Conservation (phyloP, 2,329 filamentous ascomycete genomes). For the Aspergillus pseudoglaucus region DNA sequence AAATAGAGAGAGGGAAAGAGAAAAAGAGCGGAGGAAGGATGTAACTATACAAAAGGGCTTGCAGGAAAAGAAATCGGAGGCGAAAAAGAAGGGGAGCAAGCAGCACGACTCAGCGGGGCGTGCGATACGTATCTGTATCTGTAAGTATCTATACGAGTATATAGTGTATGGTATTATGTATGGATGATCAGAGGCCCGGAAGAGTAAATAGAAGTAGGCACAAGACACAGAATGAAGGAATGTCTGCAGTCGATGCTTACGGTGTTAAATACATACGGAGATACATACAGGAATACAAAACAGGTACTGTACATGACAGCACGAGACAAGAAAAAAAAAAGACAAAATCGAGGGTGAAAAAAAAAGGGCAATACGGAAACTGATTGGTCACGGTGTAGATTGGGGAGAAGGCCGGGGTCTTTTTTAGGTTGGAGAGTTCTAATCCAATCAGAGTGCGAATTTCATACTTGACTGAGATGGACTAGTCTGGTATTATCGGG, state of each 20-base stretch:
- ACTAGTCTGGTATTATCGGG: too few species aligned
- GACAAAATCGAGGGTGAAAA: slow-evolving; percentile 12
- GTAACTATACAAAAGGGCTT: too few species aligned
- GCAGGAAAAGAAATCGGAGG: neutral
- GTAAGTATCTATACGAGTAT: too few species aligned
- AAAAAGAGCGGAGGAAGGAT: neutral
- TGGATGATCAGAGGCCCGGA: too few species aligned
- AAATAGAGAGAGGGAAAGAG: neutral
- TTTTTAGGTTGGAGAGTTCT: slow-evolving; percentile 11
- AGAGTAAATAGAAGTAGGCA: too few species aligned
- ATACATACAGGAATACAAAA: neutral
- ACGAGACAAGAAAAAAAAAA: slow-evolving; percentile 8
- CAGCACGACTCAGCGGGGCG: too few species aligned
- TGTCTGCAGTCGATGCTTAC: neutral
- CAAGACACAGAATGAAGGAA: too few species aligned
- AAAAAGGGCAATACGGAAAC: slow-evolving; percentile 15
- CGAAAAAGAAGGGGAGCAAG: slow-evolving; percentile 23
- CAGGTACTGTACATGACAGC: slow-evolving; percentile 1
- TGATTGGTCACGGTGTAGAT: slow-evolving; percentile 28
- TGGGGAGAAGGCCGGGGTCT: slow-evolving; percentile 21
- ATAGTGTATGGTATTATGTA: too few species aligned
- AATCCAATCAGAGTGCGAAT: neutral
- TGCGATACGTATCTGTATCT: too few species aligned
- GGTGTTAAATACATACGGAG: slow-evolving; percentile 27
- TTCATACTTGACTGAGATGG: neutral